Evolutionary conservation across 352 stramenopile genomes (phyloP).

Genomic region (Pythium grandisporangium): DNA sequence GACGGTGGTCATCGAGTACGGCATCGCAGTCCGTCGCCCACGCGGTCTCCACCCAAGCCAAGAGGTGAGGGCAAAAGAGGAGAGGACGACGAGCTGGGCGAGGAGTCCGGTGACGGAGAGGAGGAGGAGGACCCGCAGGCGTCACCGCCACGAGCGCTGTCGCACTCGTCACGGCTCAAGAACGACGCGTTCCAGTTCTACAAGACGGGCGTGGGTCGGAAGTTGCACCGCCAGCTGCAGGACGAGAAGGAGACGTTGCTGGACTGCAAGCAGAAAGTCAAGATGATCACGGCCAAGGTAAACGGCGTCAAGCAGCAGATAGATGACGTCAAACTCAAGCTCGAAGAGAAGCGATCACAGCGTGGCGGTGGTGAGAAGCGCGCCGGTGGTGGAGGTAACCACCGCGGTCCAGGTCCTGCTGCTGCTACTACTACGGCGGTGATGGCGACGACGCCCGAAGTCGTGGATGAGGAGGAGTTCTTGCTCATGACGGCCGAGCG

Average conservation of each 20-base stretch:
- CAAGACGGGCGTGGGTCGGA: slow-evolving; percentile 43
- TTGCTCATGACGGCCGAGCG: slow-evolving; percentile 76
- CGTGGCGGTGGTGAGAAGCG: too few relatives aligned
- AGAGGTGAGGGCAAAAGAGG: neutral
- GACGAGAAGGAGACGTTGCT: slow-evolving; percentile 72
- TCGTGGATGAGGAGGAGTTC: slow-evolving; percentile 92
- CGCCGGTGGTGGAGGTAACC: neutral
- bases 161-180: slow-evolving; percentile 23
- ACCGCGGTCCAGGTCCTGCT: neutral
- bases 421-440: neutral
- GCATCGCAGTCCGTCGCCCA: slow-evolving; percentile 25
- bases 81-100: slow-evolving; percentile 14
- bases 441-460: slow-evolving; percentile 32
- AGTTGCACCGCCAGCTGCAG: slow-evolving; percentile 45
- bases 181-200: slow-evolving; percentile 71
- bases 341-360: slow-evolving; percentile 58
- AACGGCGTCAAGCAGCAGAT: slow-evolving; percentile 78
- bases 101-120: slow-evolving; percentile 15
- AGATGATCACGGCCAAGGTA: slow-evolving; percentile 58
- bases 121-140: slow-evolving; percentile 7
- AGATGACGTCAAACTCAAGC: slow-evolving; percentile 39
- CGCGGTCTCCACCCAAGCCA: slow-evolving; percentile 12
- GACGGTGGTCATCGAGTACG: slow-evolving; percentile 11
- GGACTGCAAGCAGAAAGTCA: slow-evolving; percentile 60
- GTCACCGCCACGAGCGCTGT: neutral